Conservation (phyloP, 352 stramenopile species). For the Phytopythium aichiense region DNA sequence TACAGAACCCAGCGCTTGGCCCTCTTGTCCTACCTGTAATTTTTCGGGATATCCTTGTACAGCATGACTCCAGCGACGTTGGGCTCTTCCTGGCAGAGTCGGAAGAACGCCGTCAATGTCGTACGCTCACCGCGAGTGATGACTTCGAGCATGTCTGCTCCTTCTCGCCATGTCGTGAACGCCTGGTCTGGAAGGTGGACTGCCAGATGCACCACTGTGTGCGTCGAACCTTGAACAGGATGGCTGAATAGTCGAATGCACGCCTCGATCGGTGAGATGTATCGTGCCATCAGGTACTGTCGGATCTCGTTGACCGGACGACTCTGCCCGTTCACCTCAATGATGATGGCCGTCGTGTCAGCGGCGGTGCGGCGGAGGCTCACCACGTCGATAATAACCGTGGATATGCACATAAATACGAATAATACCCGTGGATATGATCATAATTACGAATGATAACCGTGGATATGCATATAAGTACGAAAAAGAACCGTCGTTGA, state of each 20-base stretch:
- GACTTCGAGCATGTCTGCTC: not conserved
- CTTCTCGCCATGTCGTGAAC: constrained; percentile 1
- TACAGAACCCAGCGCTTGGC: constrained; percentile 13
- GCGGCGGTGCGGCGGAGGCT: no score
- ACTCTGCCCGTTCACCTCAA: constrained; percentile 3
- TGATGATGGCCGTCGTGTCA: constrained; percentile 21
- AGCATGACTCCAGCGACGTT: constrained; percentile 9
- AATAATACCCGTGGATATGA: no score
- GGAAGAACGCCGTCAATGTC: constrained; percentile 15
- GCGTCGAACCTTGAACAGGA: constrained; percentile 19
- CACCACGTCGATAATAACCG: no score
- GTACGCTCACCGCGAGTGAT: not conserved
- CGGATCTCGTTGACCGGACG: constrained; percentile 17
- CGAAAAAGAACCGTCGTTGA: no score
- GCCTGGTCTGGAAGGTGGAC: constrained; percentile 10
- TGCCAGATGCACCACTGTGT: constrained; percentile 10
- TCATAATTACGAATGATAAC: no score
- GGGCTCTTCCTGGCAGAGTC: constrained; percentile 7
- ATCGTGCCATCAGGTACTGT: constrained; percentile 20
- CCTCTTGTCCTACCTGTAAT: constrained; percentile 10
- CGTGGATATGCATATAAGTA: no score
- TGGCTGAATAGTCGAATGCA: constrained; percentile 21
- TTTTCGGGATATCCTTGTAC: constrained; percentile 17
- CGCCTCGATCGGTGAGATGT: constrained; percentile 29
- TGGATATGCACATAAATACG: no score